Evolutionary conservation across 2,329 filamentous ascomycete genomes (phyloP).

Genomic region (Fusarium sp.): DNA sequence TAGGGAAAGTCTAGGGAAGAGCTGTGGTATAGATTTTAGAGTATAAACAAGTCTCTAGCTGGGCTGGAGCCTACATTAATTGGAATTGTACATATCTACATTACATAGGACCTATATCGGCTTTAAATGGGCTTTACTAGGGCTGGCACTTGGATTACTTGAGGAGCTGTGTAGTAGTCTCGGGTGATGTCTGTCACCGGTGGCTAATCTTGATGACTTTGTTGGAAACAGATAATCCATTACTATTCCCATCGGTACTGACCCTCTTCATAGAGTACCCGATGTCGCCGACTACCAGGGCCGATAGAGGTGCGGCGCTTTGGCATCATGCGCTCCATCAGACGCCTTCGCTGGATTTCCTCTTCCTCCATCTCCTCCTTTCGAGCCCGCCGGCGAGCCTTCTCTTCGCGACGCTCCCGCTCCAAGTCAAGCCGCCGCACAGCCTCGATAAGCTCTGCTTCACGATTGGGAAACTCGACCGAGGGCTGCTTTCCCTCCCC

Average conservation of each 20-base stretch:
- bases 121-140: neutral
- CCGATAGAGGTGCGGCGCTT: slow-evolving; percentile 51
- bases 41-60: neutral
- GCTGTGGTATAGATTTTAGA: neutral
- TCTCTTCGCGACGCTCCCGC: slow-evolving; percentile 47
- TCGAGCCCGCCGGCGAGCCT: slow-evolving; percentile 40
- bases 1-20: neutral
- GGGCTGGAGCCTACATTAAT: neutral
- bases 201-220: neutral
- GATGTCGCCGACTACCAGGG: slow-evolving; percentile 50
- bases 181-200: neutral
- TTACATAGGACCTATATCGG: neutral
- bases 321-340: slow-evolving; percentile 57
- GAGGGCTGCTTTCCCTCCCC: slow-evolving; percentile 13
- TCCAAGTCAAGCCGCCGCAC: slow-evolving; percentile 49
- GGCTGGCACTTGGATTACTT: neutral
- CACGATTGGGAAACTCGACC: slow-evolving; percentile 39
- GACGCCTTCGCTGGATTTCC: slow-evolving; percentile 53
- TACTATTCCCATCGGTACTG: slow-evolving; percentile 55
- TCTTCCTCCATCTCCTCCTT: slow-evolving; percentile 49
- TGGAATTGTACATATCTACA: neutral
- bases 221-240: neutral
- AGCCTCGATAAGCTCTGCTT: slow-evolving; percentile 50
- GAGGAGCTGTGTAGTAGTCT: neutral
- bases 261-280: slow-evolving; percentile 54